These are phyloP conservation scores for Yamadazyma akitaensis DNA, from an alignment of 805 yeast genomes.

Conservation along the genomic window DNA sequence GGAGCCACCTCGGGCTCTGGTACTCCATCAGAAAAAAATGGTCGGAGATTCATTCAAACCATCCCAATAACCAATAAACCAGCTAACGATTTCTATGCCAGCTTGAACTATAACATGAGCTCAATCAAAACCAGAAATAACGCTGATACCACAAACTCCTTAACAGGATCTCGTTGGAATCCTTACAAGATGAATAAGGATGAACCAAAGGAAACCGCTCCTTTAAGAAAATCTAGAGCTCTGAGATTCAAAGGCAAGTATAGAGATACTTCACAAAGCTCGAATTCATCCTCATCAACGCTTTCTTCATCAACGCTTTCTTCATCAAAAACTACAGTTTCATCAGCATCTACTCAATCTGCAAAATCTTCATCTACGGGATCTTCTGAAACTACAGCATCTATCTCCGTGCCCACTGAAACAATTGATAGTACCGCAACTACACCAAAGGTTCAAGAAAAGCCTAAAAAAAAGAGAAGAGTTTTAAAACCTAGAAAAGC, in stretches of 20 bases:
- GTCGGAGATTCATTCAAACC: constrained; percentile 35
- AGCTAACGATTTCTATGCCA: constrained; percentile 19
- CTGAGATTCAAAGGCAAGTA: constrained; percentile 19
- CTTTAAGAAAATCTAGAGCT: constrained; percentile 31
- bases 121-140: constrained; percentile 11
- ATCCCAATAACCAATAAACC: constrained; percentile 23
- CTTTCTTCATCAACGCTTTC: no score
- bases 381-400: neutral
- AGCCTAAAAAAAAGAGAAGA: constrained; percentile 45
- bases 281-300: neutral
- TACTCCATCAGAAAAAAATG: constrained; percentile 14
- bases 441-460: constrained; percentile 1
- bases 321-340: neutral
- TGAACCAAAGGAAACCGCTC: constrained; percentile 10
- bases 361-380: neutral
- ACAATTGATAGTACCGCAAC: constrained; percentile 3
- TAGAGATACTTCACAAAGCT: neutral
- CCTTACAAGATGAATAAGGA: constrained; percentile 7
- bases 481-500: constrained; percentile 85
- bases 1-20: constrained; percentile 5
- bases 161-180: constrained; percentile 25
- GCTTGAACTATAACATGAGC: constrained; percentile 19
- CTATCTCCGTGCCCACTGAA: constrained; percentile 1
- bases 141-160: constrained; percentile 12
- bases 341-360: neutral